These are phyloP conservation scores for Yarrowia sp. DNA, from an alignment of 805 yeast species.

Conservation along the genomic window DNA sequence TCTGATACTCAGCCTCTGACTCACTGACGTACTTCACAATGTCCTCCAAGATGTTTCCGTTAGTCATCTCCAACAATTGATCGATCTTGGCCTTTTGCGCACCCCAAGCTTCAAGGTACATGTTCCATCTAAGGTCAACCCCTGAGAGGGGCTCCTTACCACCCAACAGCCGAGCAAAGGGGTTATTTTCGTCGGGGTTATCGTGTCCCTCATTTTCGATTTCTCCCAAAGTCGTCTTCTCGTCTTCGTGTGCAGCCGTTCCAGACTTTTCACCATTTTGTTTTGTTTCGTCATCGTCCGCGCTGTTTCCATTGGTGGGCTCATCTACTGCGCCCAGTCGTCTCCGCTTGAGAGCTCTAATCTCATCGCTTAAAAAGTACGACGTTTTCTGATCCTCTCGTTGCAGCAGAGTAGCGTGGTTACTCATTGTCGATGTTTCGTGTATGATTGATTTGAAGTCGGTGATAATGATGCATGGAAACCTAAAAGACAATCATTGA, in stretches of 20 bases:
- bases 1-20: conserved; percentile 41
- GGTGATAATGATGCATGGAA: conserved; percentile 14
- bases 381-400: conserved; percentile 35
- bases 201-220: conserved; percentile 31
- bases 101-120: conserved; percentile 54
- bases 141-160: conserved; percentile 55
- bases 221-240: conserved; percentile 13
- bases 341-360: conserved; percentile 14
- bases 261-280: conserved; percentile 17
- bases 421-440: conserved; percentile 10
- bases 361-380: conserved; percentile 20
- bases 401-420: conserved; percentile 25
- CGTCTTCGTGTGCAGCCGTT: neutral
- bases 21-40: conserved; percentile 40
- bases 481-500: neutral
- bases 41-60: conserved; percentile 41
- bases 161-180: conserved; percentile 55
- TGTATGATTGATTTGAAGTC: neutral
- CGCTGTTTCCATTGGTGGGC: neutral
- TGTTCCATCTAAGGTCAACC: conserved; percentile 53
- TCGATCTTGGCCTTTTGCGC: conserved; percentile 49
- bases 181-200: conserved; percentile 44
- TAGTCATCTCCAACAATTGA: conserved; percentile 46
- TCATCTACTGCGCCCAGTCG: neutral
- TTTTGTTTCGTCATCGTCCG: neutral